Evolutionary conservation across 306 rosid genomes (phyloP), one percentile per base, ranked within the genome.

Genomic region (Pyrus bretschneideri): DNA sequence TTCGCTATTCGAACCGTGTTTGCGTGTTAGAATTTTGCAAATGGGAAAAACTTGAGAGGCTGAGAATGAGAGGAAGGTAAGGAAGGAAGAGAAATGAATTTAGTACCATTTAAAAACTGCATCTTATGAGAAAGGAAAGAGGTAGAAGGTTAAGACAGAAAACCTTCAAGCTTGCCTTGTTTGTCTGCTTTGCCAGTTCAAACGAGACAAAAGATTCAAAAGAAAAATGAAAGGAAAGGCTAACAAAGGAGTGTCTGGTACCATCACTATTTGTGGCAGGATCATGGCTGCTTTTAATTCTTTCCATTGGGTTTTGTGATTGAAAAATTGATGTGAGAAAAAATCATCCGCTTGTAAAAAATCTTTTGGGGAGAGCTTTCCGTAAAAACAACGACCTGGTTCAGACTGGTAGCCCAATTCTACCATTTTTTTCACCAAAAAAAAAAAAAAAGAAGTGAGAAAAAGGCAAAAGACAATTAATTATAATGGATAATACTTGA

Each of bases 181-280:
- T 75, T 75, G 86, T 71, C 51, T 33, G 67, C 68, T 80, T 54
- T 84, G 95, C 72, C 93, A 84, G 90, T 84, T 87, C 88, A 87
- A 84, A 71, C 29, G 25, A 42, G 65, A 55, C 59, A 71, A 81
- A 27, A 77, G 79, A 80, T 60, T 63, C 29, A 25, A 62, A 72
- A 52, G 23, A 22, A 55, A 67, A 38, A 29, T 18, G 3, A 67
- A 77, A 69, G 30, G 74, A 31, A 63, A 55, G 58, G 4, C 33
- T 42, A 52, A 70, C 57, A 40, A 54, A 83, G 75, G 74, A 61
- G 83, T 55, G 70, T 83, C 67, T 62, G 69, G 42, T 35, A 82
- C 72, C 79, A 58, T 67, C 75, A 83, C 85, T 65, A 72, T 81
- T 72, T 62, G 79, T 60, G 84, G 76, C 81, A 83, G 77, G 78